Conservation (phyloP, 2,329 filamentous ascomycete genomes). For the Lasiodiplodia hormozganensis region DNA sequence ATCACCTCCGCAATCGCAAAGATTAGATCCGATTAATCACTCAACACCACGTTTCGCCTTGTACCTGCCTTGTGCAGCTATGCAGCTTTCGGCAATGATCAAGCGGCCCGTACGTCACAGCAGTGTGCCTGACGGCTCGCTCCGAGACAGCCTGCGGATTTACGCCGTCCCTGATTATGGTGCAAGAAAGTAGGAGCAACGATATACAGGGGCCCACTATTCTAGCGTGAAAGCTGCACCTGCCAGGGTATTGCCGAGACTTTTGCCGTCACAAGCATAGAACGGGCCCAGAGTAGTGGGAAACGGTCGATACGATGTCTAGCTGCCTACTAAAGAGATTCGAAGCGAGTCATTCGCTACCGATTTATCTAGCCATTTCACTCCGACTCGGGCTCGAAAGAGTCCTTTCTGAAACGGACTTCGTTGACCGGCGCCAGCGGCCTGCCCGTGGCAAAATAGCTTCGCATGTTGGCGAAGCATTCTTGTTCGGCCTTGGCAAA, state of each 20-base stretch:
- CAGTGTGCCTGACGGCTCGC: not conserved
- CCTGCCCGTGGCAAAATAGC: slow-evolving; percentile 48
- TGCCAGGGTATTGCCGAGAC: not conserved
- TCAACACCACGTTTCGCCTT: not conserved
- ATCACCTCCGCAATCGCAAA: slow-evolving; percentile 19
- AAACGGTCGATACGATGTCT: not conserved
- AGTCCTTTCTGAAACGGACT: slow-evolving; percentile 22
- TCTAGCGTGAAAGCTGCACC: not conserved
- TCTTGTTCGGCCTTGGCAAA: slow-evolving; percentile 53
- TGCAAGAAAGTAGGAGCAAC: not conserved
- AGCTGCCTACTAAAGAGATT: not conserved
- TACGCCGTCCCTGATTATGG: not conserved
- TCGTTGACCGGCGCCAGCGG: slow-evolving; percentile 49
- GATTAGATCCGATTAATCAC: slow-evolving; percentile 10
- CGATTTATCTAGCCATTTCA: not conserved
- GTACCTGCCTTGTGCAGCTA: not conserved
- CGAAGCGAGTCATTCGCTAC: not conserved
- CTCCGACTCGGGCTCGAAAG: slow-evolving; percentile 18
- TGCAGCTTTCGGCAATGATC: not conserved
- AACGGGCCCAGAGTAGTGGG: not conserved
- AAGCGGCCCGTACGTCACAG: not conserved
- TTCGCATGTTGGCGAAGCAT: slow-evolving; percentile 56
- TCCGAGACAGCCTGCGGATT: not conserved
- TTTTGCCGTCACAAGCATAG: not conserved
- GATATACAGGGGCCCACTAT: not conserved